Evolutionary conservation across 352 stramenopile genomes (phyloP), one percentile per base, ranked within the genome.

Genomic region (Globisporangium canariense): DNA sequence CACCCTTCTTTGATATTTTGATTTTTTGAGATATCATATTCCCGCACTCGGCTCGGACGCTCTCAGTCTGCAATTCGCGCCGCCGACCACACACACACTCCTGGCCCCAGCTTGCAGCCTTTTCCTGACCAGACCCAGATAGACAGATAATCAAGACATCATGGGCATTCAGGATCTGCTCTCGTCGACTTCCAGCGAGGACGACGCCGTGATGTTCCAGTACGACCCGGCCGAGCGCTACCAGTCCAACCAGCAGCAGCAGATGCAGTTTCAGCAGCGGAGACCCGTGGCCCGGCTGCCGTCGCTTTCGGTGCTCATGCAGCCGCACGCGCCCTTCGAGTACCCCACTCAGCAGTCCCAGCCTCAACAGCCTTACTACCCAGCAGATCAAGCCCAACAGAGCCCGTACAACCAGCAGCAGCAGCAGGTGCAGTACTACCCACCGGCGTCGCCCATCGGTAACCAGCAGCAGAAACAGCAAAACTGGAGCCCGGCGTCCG

Each of bases 291-390:
- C 36, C 22, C 43, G 9, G 18, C 60, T 66, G 18, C 60, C 60
- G 20, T 60, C 60, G n/a, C 60, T 66, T 40, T 66, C 60, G 11
- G 60, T 66, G 51, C 60, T 66, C 60, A 66, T 66, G 60, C 60
- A 66, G 30, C 60, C 60, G 16, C 52, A 18, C 34, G 41, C 25
- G 8, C 22, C 60, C 4, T 65, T 59, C 18, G 36, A 58, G 28
- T 47, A 65, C 49, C 22, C 8, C 49, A 47, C 11, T 6, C 32
- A 38, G 18, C 16, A 63, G 14, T 32, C 14, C 36, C 46, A 22
- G 32, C 9, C 10, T 5, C 14, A 50, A n/a, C 55, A 36, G 46
- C 22, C 8, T 18, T 18, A 51, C 10, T 49, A 43, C 10, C 36
- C 36, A 13, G 11, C 36, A 41, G 25, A 9, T 20, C 49, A 32